Evolutionary conservation across 2,329 filamentous ascomycete genomes (phyloP).

Genomic region (Didymella lethalis): DNA sequence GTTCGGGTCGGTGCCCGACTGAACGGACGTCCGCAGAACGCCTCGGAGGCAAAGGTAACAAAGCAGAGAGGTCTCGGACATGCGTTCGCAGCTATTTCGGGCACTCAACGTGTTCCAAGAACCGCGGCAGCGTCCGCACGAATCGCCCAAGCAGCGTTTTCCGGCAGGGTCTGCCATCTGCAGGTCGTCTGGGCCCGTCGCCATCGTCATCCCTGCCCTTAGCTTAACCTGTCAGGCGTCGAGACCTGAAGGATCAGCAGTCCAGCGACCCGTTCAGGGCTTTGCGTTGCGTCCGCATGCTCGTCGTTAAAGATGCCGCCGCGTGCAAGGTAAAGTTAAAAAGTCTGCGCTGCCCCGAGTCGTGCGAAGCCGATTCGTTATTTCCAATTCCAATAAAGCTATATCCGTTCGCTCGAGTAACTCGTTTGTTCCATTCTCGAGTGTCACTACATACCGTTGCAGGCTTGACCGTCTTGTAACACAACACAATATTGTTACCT

Average conservation of each 20-base stretch:
- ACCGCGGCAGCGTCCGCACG: constrained; percentile 17
- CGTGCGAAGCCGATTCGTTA: constrained; percentile 6
- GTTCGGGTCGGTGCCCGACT: constrained; percentile 19
- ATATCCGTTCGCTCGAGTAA: constrained; percentile 14
- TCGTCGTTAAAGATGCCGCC: constrained; percentile 24
- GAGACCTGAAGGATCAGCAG: constrained; percentile 36
- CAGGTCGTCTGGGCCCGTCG: constrained; percentile 27
- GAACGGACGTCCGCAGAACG: constrained; percentile 15
- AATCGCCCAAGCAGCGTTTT: constrained; percentile 21
- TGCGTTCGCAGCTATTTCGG: constrained; percentile 23
- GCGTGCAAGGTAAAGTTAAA: constrained; percentile 26
- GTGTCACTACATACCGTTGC: constrained; percentile 22
- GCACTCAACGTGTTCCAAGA: constrained; percentile 15
- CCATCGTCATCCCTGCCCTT: constrained; percentile 36
- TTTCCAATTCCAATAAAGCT: constrained; percentile 23
- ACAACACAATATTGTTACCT: constrained; percentile 15
- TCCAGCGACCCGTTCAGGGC: constrained; percentile 26
- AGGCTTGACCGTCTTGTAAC: constrained; percentile 13
- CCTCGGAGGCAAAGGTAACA: constrained; percentile 18
- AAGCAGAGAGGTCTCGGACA: constrained; percentile 15
- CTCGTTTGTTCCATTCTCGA: constrained; percentile 7
- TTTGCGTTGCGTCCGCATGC: constrained; percentile 31
- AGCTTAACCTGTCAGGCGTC: constrained; percentile 33
- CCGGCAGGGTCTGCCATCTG: constrained; percentile 17
- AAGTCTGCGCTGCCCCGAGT: constrained; percentile 32